Base-by-base conservation (phyloP, 1,139 yeast genomes). In the Kazachstania sp. region DNA sequence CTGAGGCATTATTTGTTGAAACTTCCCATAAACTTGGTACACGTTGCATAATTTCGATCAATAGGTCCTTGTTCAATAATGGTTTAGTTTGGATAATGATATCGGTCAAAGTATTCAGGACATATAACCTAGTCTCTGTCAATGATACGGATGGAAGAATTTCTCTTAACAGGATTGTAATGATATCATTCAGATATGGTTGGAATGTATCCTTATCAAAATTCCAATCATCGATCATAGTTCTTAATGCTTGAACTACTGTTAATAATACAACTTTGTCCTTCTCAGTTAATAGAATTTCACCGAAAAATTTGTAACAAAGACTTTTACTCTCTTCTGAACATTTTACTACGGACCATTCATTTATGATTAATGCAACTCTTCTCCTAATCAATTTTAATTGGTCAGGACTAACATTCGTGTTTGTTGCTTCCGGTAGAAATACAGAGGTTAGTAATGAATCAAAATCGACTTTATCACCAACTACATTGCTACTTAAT, bases 181-280 rank as follows among this genome's bases (percentile, higher is more conserved):
- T 73, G 30, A 78, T 76, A 2, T 70, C 71, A 36, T 77, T 73
- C 47, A 85, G 69, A 58, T 67, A 87, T 0, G 94, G 88, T 50
- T 75, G 68, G 57, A 92, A 86, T 39, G 72, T 78, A 12, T 69
- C 70, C 50, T 85, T 80, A 39, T 79, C 74, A 61, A 90, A 88
- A 52, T 85, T 92, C 88, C 95, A 87, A 56, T 87, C 97, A 51
- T 86, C 92, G 29, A 88, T 72, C 43, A 85, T 73, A 28, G 77
- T 72, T 52, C 81, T 74, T 15, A 88, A 67, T 0, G 90, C 78
- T 57, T 83, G 85, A n/a, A 85, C 72, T 0, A 94, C 82, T 1
- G 95, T 79, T 23, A 90, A 64, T 55, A 75, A 75, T 1, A 92
- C 95, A 16, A 87, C 95, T 46, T 74, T 71, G 60, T 90, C 97